Conservation (phyloP, 1,284 basidiomycete genomes). For the Gymnopus androsaceus region DNA sequence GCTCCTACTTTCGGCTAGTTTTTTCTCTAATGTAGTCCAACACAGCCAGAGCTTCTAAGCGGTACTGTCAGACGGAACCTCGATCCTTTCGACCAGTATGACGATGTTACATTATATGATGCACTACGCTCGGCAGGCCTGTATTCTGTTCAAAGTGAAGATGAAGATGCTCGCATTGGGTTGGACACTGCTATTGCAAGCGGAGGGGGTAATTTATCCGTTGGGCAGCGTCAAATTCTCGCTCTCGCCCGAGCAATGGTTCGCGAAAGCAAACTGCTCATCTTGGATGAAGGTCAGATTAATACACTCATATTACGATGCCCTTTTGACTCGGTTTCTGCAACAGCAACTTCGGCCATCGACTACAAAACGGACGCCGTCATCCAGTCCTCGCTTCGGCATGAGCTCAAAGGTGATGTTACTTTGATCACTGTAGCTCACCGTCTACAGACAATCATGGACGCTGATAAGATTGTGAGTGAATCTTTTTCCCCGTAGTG, state of each 20-base stretch:
- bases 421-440: constrained; percentile 15
- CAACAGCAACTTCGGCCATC: constrained; percentile 28
- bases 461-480: constrained; percentile 16
- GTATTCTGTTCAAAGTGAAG: constrained; percentile 37
- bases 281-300: constrained; percentile 39
- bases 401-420: constrained; percentile 10
- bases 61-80: constrained; percentile 52
- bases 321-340: not conserved
- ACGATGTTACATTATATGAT: constrained; percentile 51
- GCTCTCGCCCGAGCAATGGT: constrained; percentile 44
- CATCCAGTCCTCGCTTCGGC: constrained; percentile 13
- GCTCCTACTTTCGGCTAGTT: not conserved
- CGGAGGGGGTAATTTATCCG: constrained; percentile 52
- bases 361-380: constrained; percentile 11
- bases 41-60: constrained; percentile 50
- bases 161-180: constrained; percentile 37
- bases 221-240: constrained; percentile 57
- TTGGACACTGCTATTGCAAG: constrained; percentile 41
- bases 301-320: not conserved
- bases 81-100: constrained; percentile 62
- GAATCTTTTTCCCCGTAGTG: not conserved
- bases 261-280: constrained; percentile 41
- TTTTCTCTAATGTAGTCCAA: not conserved
- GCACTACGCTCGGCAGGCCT: constrained; percentile 44
- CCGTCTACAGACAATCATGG: constrained; percentile 17